These are phyloP conservation scores for Aspergillus fumigatiaffinis DNA, from an alignment of 2,329 filamentous ascomycete species.

Conservation along the genomic window DNA sequence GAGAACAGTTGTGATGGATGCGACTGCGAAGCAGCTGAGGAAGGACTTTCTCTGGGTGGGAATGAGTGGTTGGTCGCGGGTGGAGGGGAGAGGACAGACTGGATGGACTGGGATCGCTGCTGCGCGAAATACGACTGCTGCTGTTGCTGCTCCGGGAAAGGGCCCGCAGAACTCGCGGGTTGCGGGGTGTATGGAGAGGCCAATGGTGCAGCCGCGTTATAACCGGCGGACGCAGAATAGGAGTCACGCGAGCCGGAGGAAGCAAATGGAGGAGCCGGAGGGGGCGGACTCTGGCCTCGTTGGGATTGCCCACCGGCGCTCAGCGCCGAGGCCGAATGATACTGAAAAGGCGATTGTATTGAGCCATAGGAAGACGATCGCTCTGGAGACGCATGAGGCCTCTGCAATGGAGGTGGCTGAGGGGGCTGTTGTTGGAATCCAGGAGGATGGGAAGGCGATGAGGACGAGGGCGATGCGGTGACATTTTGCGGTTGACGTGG, in stretches of 20 bases:
- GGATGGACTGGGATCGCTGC: constrained; percentile 37
- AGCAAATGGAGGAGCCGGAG: constrained; percentile 27
- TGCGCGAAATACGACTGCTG: constrained; percentile 37
- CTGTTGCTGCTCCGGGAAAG: constrained; percentile 17
- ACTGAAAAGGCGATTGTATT: constrained; percentile 40
- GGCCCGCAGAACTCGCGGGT: constrained; percentile 26
- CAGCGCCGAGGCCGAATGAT: constrained; percentile 29
- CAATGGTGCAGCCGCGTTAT: constrained; percentile 24
- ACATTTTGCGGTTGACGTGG: constrained; percentile 23
- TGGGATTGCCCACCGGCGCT: constrained; percentile 28
- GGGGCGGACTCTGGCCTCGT: constrained; percentile 31
- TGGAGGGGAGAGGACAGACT: constrained; percentile 35
- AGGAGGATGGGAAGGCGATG: constrained; percentile 22
- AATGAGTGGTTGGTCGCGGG: constrained; percentile 31
- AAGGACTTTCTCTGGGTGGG: constrained; percentile 33
- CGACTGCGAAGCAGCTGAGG: constrained; percentile 26
- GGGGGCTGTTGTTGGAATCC: constrained; percentile 39
- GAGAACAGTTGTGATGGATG: constrained; percentile 33
- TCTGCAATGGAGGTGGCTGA: constrained; percentile 34
- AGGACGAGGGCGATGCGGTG: constrained; percentile 13
- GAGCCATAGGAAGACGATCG: constrained; percentile 37
- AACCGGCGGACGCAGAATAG: constrained; percentile 26
- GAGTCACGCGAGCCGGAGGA: constrained; percentile 32
- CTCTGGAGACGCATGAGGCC: constrained; percentile 43
- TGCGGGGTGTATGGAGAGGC: constrained; percentile 40